Conservation (phyloP, 2,329 filamentous ascomycete species). For the Penicillium sp. region DNA sequence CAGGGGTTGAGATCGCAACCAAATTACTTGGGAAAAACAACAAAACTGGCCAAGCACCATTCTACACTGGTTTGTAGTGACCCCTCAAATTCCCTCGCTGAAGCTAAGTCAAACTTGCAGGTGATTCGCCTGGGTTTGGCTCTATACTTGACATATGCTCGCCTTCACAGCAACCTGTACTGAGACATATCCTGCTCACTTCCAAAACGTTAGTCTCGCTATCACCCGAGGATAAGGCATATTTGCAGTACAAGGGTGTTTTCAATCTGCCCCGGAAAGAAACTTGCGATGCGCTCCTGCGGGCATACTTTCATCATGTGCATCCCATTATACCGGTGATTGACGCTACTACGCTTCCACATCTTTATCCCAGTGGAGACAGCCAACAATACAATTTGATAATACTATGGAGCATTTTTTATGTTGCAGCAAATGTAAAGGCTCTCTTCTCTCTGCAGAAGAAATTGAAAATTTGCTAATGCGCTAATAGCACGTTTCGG, state of each 20-base stretch:
- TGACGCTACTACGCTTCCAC: slow-evolving; percentile 32
- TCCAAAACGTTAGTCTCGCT: slow-evolving; percentile 11
- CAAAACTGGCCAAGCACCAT: slow-evolving; percentile 22
- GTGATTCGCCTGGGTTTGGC: slow-evolving; percentile 24
- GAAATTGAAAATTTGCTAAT: not conserved
- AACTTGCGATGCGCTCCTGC: slow-evolving; percentile 34
- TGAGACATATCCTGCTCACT: slow-evolving; percentile 25
- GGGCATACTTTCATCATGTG: slow-evolving; percentile 40
- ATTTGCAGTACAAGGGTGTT: slow-evolving; percentile 36
- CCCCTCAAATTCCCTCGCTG: not conserved
- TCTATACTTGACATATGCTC: slow-evolving; percentile 23
- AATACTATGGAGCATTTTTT: slow-evolving; percentile 44
- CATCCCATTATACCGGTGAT: slow-evolving; percentile 42
- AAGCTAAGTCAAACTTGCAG: slow-evolving; percentile 7
- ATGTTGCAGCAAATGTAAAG: slow-evolving; percentile 36
- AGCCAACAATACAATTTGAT: slow-evolving; percentile 35
- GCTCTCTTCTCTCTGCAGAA: not conserved
- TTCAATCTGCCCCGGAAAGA: slow-evolving; percentile 33
- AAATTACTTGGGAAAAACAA: slow-evolving; percentile 22
- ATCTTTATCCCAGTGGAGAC: slow-evolving; percentile 28
- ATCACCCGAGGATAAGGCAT: slow-evolving; percentile 21
- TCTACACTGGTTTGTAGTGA: slow-evolving; percentile 23
- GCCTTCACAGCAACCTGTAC: slow-evolving; percentile 16
- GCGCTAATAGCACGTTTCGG: slow-evolving; percentile 26
- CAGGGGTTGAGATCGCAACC: slow-evolving; percentile 26